phyloP scores from a whole-genome alignment of 2,329 filamentous ascomycete species.

The Aplosporella prunicola region DNA sequence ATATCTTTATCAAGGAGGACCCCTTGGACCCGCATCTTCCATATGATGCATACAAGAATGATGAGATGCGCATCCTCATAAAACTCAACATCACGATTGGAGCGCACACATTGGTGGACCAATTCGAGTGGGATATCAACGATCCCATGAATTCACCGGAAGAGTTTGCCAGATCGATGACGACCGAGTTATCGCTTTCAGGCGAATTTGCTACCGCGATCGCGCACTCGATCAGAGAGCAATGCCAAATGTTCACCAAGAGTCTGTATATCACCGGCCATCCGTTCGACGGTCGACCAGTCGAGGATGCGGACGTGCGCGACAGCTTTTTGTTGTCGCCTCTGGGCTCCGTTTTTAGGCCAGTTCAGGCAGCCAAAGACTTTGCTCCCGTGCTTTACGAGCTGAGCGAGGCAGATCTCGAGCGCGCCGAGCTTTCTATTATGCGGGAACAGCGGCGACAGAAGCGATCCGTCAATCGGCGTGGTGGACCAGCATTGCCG shows the following conservation, averaged over 20 bases:
- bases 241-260: constrained; percentile 86
- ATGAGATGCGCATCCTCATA: constrained; percentile 93
- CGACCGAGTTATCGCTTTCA: constrained; percentile 77
- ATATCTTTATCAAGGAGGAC: constrained; percentile 82
- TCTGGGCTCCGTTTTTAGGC: constrained; percentile 72
- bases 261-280: constrained; percentile 90
- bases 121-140: constrained; percentile 99
- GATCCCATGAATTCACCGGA: constrained; percentile 89
- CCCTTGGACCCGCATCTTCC: constrained; percentile 81
- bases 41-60: constrained; percentile 93
- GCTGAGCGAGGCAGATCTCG: constrained; percentile 79
- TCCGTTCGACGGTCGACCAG: constrained; percentile 84
- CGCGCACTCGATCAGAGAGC: constrained; percentile 93
- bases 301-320: constrained; percentile 85
- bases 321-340: constrained; percentile 80
- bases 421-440: constrained; percentile 84
- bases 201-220: constrained; percentile 97
- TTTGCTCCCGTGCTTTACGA: constrained; percentile 91
- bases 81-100: constrained; percentile 98
- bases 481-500: constrained; percentile 86
- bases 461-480: constrained; percentile 88
- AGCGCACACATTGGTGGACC: constrained; percentile 84
- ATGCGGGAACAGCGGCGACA: constrained; percentile 88
- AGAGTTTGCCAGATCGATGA: constrained; percentile 85
- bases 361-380: constrained; percentile 87